Evolutionary conservation across 345 rosid genomes (phyloP), one percentile per base, ranked within the genome.

Genomic region (Bruguiera sexangula): DNA sequence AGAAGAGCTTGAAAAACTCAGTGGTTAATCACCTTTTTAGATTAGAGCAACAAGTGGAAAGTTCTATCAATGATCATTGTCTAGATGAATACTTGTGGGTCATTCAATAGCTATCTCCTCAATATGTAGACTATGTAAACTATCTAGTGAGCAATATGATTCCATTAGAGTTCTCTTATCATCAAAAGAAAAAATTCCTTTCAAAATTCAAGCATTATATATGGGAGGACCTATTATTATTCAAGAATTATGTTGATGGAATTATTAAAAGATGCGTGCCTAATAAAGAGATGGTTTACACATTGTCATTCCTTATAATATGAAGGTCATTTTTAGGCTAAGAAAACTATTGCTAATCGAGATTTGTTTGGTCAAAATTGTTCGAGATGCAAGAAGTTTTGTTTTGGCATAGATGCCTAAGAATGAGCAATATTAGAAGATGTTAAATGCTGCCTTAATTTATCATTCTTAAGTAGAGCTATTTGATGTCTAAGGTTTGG

Each of bases 221-320:
- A 6, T 67, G 11, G 62, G 70, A 54, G 4, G 51, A 67, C 2
- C 31, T 16, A 7, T 43, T n/a, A 0, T 32, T 65, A 3, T 72
- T 22, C 3, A 72, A 65, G 26, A 8, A 65, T 16, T 65, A 27
- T 37, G 11, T 26, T 0, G 21, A 65, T 36, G 21, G 8, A 18
- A 46, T 72, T 18, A 18, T 70, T n/a, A 8, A 55, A 54, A 30
- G 74, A 27, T 62, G 55, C 32, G 36, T 52, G 16, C 50, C 26
- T 0, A 3, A 62, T 21, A 4, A 31, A 31, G 5, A 31, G 32
- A 31, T 31, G 32, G 32, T 5, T 0, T 5, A 31, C 5, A 31
- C 5, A 31, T 31, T 31, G 5, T 31, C 32, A 31, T 31, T 3
- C 32, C 32, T 31, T 31, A 31, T 4, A 4, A 31, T 31, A 5